Evolutionary conservation across 495 filamentous ascomycete genomes (phyloP).

Genomic region (Xylaria telfairii): DNA sequence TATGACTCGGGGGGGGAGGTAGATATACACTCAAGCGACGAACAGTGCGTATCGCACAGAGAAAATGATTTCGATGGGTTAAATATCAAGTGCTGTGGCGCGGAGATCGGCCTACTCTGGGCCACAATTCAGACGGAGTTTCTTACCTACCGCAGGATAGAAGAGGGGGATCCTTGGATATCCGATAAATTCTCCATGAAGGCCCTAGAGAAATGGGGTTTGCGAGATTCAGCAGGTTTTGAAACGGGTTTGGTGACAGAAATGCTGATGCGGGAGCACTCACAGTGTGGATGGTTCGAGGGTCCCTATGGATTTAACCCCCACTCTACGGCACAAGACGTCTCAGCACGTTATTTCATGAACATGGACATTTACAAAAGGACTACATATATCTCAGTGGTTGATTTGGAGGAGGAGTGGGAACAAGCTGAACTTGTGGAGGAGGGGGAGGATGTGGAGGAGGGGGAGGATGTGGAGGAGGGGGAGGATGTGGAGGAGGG

Average conservation of each 20-base stretch:
- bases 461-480: too few relatives aligned
- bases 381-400: neutral
- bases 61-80: neutral
- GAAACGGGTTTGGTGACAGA: neutral
- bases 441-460: too few relatives aligned
- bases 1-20: neutral
- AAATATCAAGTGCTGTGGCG: neutral
- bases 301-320: neutral
- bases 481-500: too few relatives aligned
- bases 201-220: neutral
- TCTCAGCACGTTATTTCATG: neutral
- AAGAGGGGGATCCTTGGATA: conserved; percentile 8
- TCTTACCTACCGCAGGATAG: neutral
- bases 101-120: neutral
- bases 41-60: too few relatives aligned
- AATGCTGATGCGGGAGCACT: neutral
- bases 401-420: neutral
- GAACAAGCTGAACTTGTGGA: neutral
- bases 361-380: neutral
- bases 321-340: neutral
- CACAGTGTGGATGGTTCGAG: neutral
- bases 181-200: neutral
- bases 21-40: too few relatives aligned
- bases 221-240: neutral
- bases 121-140: neutral